A percentile compares a stretch with the other conserved stretches of the same genome.
phyloP scores from a whole-genome alignment of 495 filamentous ascomycete genomes.

The Podospora pseudopauciseta region DNA sequence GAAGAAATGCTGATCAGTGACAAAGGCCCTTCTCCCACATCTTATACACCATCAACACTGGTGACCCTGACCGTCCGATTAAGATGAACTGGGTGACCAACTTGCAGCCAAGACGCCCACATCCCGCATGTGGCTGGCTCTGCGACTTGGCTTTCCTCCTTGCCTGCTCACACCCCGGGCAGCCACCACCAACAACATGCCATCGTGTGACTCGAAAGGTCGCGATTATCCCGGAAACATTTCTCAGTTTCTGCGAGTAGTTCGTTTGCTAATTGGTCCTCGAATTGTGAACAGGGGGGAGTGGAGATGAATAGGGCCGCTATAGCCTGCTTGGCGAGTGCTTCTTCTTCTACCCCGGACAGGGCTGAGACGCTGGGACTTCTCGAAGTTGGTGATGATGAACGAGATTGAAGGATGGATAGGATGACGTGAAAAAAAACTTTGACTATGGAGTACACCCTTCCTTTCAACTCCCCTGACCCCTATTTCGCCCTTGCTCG shows the following conservation, averaged over 20 bases:
- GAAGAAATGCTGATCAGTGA: neutral
- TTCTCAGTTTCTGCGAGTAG: neutral
- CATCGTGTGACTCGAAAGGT: neutral
- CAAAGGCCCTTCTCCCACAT: neutral
- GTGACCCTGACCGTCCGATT: neutral
- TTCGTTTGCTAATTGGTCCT: neutral
- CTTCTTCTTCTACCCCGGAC: neutral
- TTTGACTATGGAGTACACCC: too few relatives aligned
- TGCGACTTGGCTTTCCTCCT: neutral
- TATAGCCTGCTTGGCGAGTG: neutral
- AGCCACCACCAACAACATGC: neutral
- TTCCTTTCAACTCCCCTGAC: too few relatives aligned
- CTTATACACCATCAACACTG: neutral
- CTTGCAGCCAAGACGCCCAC: constrained; percentile 1
- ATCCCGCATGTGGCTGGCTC: constrained; percentile 5
- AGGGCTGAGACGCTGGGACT: constrained; percentile 8
- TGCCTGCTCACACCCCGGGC: neutral
- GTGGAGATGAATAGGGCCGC: neutral
- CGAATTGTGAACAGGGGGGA: neutral
- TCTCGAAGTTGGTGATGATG: neutral
- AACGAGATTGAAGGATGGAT: neutral
- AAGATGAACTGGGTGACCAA: neutral
- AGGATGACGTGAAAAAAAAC: too few relatives aligned
- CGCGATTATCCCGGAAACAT: too few relatives aligned
- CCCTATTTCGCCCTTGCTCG: too few relatives aligned